phyloP scores from a whole-genome alignment of 2,329 filamentous ascomycete genomes.

The Passalora sequoiae region DNA sequence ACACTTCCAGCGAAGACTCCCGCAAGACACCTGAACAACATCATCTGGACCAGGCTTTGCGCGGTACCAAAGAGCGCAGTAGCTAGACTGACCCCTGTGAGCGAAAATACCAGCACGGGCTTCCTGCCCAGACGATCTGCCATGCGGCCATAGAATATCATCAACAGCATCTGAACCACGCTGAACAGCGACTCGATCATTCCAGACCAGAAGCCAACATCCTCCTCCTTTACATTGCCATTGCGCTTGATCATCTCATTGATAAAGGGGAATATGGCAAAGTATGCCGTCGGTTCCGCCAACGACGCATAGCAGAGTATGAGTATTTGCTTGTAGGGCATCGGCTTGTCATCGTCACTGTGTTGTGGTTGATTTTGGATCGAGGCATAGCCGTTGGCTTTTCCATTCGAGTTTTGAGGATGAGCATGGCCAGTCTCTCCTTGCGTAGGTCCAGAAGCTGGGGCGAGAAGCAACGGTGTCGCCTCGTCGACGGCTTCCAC shows the following conservation, averaged over 20 bases:
- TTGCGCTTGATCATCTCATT: conserved; percentile 69
- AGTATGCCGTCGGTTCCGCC: conserved; percentile 75
- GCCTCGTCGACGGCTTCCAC: conserved; percentile 20
- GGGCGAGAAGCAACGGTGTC: conserved; percentile 24
- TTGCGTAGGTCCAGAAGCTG: conserved; percentile 12
- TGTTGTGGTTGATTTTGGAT: not conserved
- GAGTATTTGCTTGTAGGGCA: conserved; percentile 62
- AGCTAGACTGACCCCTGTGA: conserved; percentile 59
- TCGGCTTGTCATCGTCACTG: conserved; percentile 38
- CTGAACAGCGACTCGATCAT: conserved; percentile 69
- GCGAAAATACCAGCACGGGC: conserved; percentile 62
- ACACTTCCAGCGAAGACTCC: conserved; percentile 70
- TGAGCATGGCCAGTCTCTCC: conserved; percentile 9
- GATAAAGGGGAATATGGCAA: conserved; percentile 73
- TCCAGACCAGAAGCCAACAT: conserved; percentile 76
- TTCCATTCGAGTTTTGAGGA: conserved; percentile 5
- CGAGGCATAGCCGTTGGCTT: conserved; percentile 2
- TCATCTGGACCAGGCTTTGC: conserved; percentile 64
- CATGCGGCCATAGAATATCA: conserved; percentile 67
- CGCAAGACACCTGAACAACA: conserved; percentile 63
- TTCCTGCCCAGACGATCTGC: conserved; percentile 67
- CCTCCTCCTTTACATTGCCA: conserved; percentile 55
- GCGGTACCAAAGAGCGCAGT: conserved; percentile 67
- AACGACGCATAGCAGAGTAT: conserved; percentile 69
- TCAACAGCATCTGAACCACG: conserved; percentile 70